Evolutionary conservation across 2,329 filamentous ascomycete species (phyloP), one percentile per base, ranked within the genome.

Genomic region (Parasarocladium wereldwijsianum): DNA sequence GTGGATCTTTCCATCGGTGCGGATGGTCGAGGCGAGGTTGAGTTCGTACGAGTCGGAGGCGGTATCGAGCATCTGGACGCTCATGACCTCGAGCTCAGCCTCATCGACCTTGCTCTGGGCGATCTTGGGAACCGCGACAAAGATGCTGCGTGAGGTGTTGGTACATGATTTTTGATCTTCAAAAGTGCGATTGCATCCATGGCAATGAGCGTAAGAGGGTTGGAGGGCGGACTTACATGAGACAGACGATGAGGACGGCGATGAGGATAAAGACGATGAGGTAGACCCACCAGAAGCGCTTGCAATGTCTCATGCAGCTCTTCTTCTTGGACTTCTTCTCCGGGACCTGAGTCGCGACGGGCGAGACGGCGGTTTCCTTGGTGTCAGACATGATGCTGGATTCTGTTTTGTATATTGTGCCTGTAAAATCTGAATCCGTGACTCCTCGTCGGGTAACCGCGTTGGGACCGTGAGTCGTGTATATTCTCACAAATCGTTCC

Each of bases 231-330:
- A 63, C 70, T 64, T 57, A 76, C 72, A 76, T 49, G 22, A 73
- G 53, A 22, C 67, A 57, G 12, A 78, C 61, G 21, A 72, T 54
- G 10, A 78, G 49, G 19, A 71, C 56, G 24, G 64, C 46, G 25
- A 71, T 49, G 36, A 59, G 39, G 33, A 64, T 43, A 30, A 70
- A 46, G 11, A 58, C 45, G 34, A 76, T 52, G 34, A 75, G 46
- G 40, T 73, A 60, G 37, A 60, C 42, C 71, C 72, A 77, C 73
- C 72, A 77, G 41, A 65, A 74, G 40, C 55, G 59, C 43, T 51
- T 59, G 46, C 62, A 64, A 44, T 71, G 66, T 26, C 57, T 52
- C 32, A 52, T 51, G 38, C 54, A 52, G 17, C 47, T 46, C 35
- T 55, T 50, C 38, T 50, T 55, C 45, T 57, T 58, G 31, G 43